A percentile compares a stretch with the other conserved stretches of the same genome.
These are phyloP conservation scores for Pleurotus pulmonarius DNA, from an alignment of 768 basidiomycete genomes.

Conservation along the genomic window DNA sequence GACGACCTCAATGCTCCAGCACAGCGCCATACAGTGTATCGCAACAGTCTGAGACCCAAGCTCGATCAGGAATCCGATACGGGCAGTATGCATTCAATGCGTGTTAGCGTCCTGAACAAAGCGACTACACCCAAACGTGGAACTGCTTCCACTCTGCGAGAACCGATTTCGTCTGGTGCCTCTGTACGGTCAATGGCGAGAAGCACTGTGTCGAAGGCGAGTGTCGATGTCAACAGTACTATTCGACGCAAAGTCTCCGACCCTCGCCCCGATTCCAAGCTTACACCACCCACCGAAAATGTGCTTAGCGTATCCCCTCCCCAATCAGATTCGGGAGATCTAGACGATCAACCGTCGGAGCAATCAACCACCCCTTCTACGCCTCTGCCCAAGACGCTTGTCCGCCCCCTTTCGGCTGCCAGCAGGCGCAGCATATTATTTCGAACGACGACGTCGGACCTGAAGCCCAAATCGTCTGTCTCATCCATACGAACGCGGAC, in stretches of 20 bases:
- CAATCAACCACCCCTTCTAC: constrained; percentile 2
- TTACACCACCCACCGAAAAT: constrained; percentile 44
- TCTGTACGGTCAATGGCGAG: constrained; percentile 47
- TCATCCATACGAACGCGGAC: constrained; percentile 27
- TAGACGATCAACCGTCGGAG: constrained; percentile 8
- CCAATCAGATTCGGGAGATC: constrained; percentile 16
- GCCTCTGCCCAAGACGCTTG: constrained; percentile 9
- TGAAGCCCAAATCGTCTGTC: constrained; percentile 26
- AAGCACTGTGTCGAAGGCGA: constrained; percentile 29
- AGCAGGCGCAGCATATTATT: neutral
- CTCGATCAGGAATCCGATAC: constrained; percentile 36
- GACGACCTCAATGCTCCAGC: constrained; percentile 65
- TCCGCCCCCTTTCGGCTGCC: neutral
- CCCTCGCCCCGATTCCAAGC: constrained; percentile 67
- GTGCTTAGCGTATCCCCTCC: constrained; percentile 14
- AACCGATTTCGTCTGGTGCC: constrained; percentile 21
- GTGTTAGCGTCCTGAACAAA: constrained; percentile 35
- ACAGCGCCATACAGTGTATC: constrained; percentile 18
- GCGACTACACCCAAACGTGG: constrained; percentile 21
- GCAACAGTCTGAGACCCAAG: constrained; percentile 18
- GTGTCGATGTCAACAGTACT: neutral
- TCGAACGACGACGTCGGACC: constrained; percentile 6
- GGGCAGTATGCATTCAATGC: constrained; percentile 38
- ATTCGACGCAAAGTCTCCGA: neutral
- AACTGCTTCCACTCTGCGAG: constrained; percentile 10